A percentile compares a stretch with the other conserved stretches of the same genome.
Conservation (phyloP, 1,284 basidiomycete species). For the Microbotryum intermedium region DNA sequence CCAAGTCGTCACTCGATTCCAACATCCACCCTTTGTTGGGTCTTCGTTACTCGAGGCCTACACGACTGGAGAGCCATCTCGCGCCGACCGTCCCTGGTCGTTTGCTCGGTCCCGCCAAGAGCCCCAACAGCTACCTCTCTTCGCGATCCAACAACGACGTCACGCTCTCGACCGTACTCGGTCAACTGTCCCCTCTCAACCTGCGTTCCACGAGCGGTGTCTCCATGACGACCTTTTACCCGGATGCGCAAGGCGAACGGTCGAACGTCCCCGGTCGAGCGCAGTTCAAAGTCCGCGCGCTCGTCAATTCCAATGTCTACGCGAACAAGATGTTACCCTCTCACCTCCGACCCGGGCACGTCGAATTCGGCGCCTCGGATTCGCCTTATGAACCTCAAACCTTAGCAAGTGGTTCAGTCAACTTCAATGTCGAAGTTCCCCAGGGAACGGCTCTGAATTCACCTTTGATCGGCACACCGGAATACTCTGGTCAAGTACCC, state of each 20-base stretch:
- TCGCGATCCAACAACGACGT: not conserved
- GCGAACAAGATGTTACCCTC: no score
- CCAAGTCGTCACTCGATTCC: not conserved
- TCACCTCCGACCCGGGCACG: no score
- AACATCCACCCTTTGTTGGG: conserved; percentile 24
- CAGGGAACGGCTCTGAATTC: no score
- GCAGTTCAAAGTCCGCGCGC: conserved; percentile 2
- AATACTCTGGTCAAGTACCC: no score
- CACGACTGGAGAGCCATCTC: conserved; percentile 19
- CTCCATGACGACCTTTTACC: conserved; percentile 21
- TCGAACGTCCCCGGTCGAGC: conserved; percentile 26
- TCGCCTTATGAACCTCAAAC: no score
- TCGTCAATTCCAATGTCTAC: no score
- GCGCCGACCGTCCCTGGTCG: conserved; percentile 19
- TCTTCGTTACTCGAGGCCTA: conserved; percentile 20
- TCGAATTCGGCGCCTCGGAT: no score
- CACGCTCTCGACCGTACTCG: conserved; percentile 17
- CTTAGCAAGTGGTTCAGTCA: no score
- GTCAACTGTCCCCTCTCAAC: conserved; percentile 9
- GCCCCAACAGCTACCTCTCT: not conserved
- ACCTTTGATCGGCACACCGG: no score
- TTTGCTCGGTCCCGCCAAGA: conserved; percentile 13
- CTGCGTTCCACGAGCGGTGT: not conserved
- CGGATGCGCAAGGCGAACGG: conserved; percentile 15
- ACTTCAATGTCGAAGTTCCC: no score